These are phyloP conservation scores for Groenewaldozyma auringiensis DNA, from an alignment of 1,139 yeast genomes.

Conservation along the genomic window DNA sequence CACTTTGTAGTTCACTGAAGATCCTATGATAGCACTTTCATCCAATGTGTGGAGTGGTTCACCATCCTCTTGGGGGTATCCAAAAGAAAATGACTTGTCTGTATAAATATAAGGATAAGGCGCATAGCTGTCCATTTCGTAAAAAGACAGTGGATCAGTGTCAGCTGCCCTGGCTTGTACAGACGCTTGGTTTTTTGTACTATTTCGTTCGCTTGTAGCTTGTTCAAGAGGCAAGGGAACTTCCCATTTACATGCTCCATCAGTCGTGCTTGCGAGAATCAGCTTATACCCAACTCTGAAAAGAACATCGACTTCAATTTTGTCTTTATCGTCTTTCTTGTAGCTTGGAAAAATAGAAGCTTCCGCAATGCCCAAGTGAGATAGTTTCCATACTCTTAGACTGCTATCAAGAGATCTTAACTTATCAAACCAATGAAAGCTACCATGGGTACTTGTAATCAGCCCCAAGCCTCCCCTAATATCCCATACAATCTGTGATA, in stretches of 20 bases:
- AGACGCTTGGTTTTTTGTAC: not conserved
- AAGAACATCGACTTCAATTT: not conserved
- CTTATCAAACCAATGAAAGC: slow-evolving; percentile 52
- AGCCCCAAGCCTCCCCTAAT: slow-evolving; percentile 44
- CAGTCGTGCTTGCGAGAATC: not conserved
- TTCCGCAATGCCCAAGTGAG: slow-evolving; percentile 21
- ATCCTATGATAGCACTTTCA: slow-evolving; percentile 10
- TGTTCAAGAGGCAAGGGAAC: not conserved
- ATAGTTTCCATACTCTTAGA: slow-evolving; percentile 25
- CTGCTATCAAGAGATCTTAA: slow-evolving; percentile 22
- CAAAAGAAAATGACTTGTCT: slow-evolving; percentile 28
- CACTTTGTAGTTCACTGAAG: not conserved
- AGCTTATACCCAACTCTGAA: not conserved
- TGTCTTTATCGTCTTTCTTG: not conserved
- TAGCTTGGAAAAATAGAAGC: not conserved
- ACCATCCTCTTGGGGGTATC: slow-evolving; percentile 14
- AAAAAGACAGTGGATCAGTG: slow-evolving; percentile 46
- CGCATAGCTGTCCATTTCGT: slow-evolving; percentile 58
- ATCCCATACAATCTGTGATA: slow-evolving; percentile 50
- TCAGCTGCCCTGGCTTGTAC: not conserved
- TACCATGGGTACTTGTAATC: slow-evolving; percentile 49
- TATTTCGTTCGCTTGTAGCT: not conserved
- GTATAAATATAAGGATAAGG: slow-evolving; percentile 48
- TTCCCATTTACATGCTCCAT: slow-evolving; percentile 1
- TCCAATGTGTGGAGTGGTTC: slow-evolving; percentile 24